Percentiles rank a stretch among this genome's conserved stretches.
These are phyloP conservation scores for Thielaviopsis musarum DNA, from an alignment of 2,329 filamentous ascomycete genomes.

Conservation along the genomic window DNA sequence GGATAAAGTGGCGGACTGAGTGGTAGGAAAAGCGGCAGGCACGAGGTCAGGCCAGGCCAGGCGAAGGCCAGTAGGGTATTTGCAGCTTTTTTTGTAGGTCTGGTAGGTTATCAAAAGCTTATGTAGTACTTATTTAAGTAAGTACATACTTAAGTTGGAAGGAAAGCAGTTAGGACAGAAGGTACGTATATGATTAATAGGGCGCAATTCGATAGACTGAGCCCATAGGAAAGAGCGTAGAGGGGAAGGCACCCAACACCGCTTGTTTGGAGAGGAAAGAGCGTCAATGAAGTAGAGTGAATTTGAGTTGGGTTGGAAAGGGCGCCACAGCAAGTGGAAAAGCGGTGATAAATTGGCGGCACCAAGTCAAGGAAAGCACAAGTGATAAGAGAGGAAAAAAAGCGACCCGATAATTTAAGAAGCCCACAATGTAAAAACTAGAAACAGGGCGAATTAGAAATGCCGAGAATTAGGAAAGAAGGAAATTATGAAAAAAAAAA, in stretches of 20 bases:
- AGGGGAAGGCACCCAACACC: background rate
- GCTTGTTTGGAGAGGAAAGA: background rate
- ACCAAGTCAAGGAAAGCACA: too few relatives aligned
- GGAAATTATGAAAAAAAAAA: too few relatives aligned
- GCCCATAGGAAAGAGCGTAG: background rate
- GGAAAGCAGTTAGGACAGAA: background rate
- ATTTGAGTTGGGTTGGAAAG: background rate
- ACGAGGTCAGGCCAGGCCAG: background rate
- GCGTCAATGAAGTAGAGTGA: background rate
- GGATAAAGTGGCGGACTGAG: background rate
- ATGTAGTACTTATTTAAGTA: background rate
- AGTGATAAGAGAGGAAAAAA: too few relatives aligned
- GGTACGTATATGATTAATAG: background rate
- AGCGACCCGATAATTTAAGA: too few relatives aligned
- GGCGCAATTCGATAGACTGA: background rate
- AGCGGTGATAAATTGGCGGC: too few relatives aligned
- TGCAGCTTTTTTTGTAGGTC: background rate
- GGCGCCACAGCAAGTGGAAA: too few relatives aligned
- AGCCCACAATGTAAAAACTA: too few relatives aligned
- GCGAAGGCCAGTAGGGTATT: background rate
- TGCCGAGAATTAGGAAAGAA: too few relatives aligned
- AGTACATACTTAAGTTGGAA: background rate
- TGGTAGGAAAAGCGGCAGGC: background rate
- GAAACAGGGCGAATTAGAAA: too few relatives aligned
- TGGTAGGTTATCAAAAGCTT: background rate